These are phyloP conservation scores for Lolium rigidum DNA, from an alignment of 176 grass and related monocot species.

Conservation along the genomic window DNA sequence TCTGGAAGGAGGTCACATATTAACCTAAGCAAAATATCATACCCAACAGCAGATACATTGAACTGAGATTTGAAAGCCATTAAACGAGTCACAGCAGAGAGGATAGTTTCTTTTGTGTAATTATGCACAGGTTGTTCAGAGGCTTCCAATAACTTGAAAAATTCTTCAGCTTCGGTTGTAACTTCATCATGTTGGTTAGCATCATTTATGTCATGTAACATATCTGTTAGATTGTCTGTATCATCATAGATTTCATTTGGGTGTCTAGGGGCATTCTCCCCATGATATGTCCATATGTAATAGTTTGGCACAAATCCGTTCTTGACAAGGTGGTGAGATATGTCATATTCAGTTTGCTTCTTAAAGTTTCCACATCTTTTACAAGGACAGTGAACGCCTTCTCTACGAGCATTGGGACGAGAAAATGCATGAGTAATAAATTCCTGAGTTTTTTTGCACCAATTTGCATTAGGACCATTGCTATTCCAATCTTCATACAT, in stretches of 20 bases:
- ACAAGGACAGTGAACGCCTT: constrained; percentile 12
- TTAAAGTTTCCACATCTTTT: constrained; percentile 11
- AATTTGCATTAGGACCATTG: constrained; percentile 14
- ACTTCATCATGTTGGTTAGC: not conserved
- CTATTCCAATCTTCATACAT: constrained; percentile 28
- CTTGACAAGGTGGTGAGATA: constrained; percentile 21
- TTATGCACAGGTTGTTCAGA: constrained; percentile 15
- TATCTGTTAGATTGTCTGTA: constrained; percentile 16
- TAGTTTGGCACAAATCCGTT: constrained; percentile 26
- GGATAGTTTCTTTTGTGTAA: constrained; percentile 5
- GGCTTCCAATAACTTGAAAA: constrained; percentile 27
- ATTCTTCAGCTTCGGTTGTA: constrained; percentile 3
- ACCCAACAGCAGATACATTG: not conserved
- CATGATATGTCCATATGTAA: constrained; percentile 6
- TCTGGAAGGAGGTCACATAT: constrained; percentile 6
- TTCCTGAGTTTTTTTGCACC: constrained; percentile 4
- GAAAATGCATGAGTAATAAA: constrained; percentile 2
- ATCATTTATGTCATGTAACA: not conserved
- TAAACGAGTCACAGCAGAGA: not conserved
- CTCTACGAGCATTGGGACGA: not conserved
- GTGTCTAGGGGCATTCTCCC: not conserved
- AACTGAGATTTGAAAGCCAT: constrained; percentile 8
- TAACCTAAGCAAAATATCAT: not conserved
- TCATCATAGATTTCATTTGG: not conserved
- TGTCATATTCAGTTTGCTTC: constrained; percentile 12